Evolutionary conservation across 2,329 filamentous ascomycete species (phyloP).

Genomic region (Paecilomyces variotii): DNA sequence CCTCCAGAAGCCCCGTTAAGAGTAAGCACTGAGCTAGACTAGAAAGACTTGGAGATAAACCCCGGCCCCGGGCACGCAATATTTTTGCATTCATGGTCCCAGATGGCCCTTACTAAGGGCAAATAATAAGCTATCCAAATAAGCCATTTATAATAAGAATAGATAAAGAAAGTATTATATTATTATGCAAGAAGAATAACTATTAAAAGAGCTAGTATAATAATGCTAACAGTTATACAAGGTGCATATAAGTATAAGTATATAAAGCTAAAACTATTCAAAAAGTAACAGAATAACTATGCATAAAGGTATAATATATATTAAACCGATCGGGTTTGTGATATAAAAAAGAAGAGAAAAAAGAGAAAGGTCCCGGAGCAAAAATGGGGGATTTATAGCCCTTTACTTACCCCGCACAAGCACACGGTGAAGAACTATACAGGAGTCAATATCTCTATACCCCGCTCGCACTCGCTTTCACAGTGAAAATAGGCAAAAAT

Average conservation of each 20-base stretch:
- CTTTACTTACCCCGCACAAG: neutral
- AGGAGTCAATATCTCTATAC: neutral
- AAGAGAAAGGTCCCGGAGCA: neutral
- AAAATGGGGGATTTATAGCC: neutral
- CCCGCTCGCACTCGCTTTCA: neutral
- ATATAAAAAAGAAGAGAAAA: neutral
- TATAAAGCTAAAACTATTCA: neutral
- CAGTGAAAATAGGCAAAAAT: neutral
- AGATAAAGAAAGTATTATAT: too few relatives aligned
- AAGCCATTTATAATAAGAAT: too few relatives aligned
- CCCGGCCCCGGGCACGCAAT: too few relatives aligned
- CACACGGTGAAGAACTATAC: neutral
- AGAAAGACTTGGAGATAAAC: too few relatives aligned
- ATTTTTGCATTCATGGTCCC: too few relatives aligned
- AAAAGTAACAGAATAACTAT: neutral
- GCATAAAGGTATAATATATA: neutral
- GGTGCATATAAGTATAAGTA: neutral
- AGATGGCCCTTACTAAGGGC: too few relatives aligned
- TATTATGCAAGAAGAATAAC: too few relatives aligned
- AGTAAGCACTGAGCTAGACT: too few relatives aligned
- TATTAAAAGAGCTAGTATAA: too few relatives aligned
- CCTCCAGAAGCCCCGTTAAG: too few relatives aligned
- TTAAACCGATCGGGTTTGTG: neutral
- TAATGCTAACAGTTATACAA: neutral
- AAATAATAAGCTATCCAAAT: too few relatives aligned